Conservation (phyloP, 2,329 filamentous ascomycete genomes). For the Shiraia sp. region DNA sequence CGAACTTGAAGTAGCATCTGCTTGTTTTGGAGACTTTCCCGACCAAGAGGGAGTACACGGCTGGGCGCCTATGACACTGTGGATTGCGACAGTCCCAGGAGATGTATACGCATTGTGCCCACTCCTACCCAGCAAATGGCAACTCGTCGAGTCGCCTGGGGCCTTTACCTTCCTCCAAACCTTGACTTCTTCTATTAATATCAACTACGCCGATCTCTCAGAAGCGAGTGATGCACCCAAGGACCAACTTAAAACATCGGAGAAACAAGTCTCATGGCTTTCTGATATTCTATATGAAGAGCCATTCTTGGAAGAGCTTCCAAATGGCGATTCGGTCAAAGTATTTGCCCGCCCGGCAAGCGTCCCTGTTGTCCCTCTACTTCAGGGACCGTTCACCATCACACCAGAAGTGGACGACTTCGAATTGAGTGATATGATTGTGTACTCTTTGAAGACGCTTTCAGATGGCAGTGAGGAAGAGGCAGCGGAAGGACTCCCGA, state of each 20-base stretch:
- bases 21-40: constrained; percentile 78
- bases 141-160: constrained; percentile 50
- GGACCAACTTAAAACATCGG: constrained; percentile 44
- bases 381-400: constrained; percentile 65
- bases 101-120: constrained; percentile 94
- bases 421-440: constrained; percentile 64
- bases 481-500: constrained; percentile 56
- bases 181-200: constrained; percentile 79
- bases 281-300: constrained; percentile 54
- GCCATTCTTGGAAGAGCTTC: constrained; percentile 47
- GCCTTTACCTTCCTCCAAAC: constrained; percentile 75
- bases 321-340: constrained; percentile 50
- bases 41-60: constrained; percentile 60
- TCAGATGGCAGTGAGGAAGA: constrained; percentile 57
- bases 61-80: constrained; percentile 95
- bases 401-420: constrained; percentile 56
- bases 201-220: constrained; percentile 55
- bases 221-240: constrained; percentile 47
- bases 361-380: constrained; percentile 59
- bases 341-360: constrained; percentile 60
- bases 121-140: constrained; percentile 84
- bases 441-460: constrained; percentile 54
- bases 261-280: constrained; percentile 65
- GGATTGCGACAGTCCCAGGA: constrained; percentile 92
- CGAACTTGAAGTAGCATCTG: constrained; percentile 92